Conservation (phyloP, 2,329 filamentous ascomycete genomes). For the Coccinonectria pachysandricola region DNA sequence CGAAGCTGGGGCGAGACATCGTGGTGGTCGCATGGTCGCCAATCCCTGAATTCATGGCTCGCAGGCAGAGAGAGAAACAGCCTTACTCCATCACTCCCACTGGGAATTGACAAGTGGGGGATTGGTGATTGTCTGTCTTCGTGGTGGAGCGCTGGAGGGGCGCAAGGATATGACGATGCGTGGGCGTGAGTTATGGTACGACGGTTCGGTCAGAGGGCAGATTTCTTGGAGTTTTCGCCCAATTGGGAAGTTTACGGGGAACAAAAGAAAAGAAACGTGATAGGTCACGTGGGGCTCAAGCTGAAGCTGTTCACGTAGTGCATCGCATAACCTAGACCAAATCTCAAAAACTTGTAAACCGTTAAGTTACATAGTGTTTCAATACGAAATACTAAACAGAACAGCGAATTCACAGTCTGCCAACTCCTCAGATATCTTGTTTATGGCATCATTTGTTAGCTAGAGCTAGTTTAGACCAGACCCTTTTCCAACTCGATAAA, state of each 20-base stretch:
- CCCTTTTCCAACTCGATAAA: conserved; percentile 29
- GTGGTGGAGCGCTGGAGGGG: conserved; percentile 2
- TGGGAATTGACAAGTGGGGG: conserved; percentile 1
- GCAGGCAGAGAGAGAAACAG: conserved; percentile 8
- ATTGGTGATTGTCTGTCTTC: too few relatives aligned
- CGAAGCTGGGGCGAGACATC: conserved; percentile 20
- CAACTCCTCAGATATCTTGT: too few relatives aligned
- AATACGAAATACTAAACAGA: too few relatives aligned
- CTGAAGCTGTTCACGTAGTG: too few relatives aligned
- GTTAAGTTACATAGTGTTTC: too few relatives aligned
- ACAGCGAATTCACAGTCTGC: too few relatives aligned
- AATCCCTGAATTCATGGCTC: conserved; percentile 21
- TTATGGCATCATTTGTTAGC: too few relatives aligned
- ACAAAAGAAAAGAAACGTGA: conserved; percentile 10
- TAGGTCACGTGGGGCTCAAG: conserved; percentile 10
- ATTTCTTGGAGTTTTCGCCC: conserved; percentile 12
- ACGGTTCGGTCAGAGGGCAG: conserved; percentile 10
- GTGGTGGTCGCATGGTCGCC: conserved; percentile 25
- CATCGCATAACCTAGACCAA: too few relatives aligned
- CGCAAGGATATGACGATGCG: too few relatives aligned
- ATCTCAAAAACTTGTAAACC: too few relatives aligned
- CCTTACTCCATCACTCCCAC: conserved; percentile 18
- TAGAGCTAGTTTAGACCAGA: too few relatives aligned
- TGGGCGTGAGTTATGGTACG: conserved; percentile 13
- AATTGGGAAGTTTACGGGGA: conserved; percentile 13